Conservation (phyloP, 2,329 filamentous ascomycete genomes). For the Thelonectria olida region DNA sequence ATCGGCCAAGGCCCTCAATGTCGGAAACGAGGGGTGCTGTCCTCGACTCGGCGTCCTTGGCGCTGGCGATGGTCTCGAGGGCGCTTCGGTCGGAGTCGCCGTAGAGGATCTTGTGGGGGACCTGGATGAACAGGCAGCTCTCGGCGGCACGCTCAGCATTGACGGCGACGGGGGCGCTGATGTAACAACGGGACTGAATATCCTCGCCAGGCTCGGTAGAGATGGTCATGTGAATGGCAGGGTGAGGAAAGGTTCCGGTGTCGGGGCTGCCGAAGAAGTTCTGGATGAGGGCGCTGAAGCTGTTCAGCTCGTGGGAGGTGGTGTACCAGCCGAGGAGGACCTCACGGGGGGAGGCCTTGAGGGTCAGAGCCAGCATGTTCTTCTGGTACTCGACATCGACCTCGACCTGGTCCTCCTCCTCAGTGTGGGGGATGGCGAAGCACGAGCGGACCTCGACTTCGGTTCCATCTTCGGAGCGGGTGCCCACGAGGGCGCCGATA, state of each 20-base stretch:
- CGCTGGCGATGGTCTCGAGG: constrained; percentile 84
- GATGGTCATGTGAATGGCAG: constrained; percentile 96
- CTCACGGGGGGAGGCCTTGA: constrained; percentile 94
- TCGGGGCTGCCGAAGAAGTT: constrained; percentile 99
- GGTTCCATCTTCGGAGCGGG: constrained; percentile 93
- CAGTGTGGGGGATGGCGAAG: constrained; percentile 98
- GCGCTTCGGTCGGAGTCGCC: constrained; percentile 73
- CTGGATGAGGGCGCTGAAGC: constrained; percentile 95
- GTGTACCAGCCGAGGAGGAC: constrained; percentile 98
- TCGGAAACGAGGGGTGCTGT: constrained; percentile 81
- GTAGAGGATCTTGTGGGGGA: constrained; percentile 93
- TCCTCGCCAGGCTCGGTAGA: constrained; percentile 88
- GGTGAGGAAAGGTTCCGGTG: constrained; percentile 95
- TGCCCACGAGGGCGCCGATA: constrained; percentile 94
- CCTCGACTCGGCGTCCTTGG: constrained; percentile 81
- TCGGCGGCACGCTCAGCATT: constrained; percentile 95
- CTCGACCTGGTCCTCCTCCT: constrained; percentile 98
- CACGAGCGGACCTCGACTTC: constrained; percentile 96
- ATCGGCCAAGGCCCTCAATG: constrained; percentile 87
- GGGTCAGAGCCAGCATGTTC: constrained; percentile 95
- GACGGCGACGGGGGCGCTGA: constrained; percentile 93
- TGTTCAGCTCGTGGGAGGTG: constrained; percentile 95
- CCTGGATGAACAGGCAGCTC: constrained; percentile 96
- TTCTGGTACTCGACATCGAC: constrained; percentile 99
- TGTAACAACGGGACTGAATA: constrained; percentile 92